Conservation (phyloP, 192 early-diverging fungal genomes). For the Coemansia sp. region DNA sequence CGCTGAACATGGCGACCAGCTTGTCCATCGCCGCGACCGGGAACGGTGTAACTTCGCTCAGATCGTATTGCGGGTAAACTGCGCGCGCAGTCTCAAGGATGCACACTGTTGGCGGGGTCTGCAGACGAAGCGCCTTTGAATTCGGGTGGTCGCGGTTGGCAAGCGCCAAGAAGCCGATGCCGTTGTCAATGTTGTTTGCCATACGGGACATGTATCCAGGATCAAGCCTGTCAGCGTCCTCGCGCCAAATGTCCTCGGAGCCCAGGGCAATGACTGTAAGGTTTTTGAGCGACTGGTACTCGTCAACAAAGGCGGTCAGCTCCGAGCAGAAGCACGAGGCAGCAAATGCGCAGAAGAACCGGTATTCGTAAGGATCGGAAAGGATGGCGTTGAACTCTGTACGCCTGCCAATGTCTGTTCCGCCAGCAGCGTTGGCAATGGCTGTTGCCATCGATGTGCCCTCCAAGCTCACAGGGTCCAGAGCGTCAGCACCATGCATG, state of each 20-base stretch:
- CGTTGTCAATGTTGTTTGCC: constrained; percentile 26
- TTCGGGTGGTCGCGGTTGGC: constrained; percentile 19
- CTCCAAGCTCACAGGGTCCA: neutral
- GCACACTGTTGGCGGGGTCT: constrained; percentile 43
- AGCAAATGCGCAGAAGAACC: constrained; percentile 50
- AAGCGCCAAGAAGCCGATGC: constrained; percentile 26
- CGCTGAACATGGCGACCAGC: constrained; percentile 49
- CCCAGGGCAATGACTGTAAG: constrained; percentile 34
- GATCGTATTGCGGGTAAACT: constrained; percentile 36
- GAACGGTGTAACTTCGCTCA: constrained; percentile 38
- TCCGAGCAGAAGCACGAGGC: constrained; percentile 55
- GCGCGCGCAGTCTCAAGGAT: constrained; percentile 47
- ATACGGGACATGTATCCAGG: constrained; percentile 27
- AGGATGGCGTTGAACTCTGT: constrained; percentile 43
- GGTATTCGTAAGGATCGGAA: constrained; percentile 45
- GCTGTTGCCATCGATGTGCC: constrained; percentile 30
- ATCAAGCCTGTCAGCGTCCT: constrained; percentile 34
- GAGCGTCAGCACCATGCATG: constrained; percentile 35
- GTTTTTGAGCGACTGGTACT: constrained; percentile 47
- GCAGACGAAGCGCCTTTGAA: constrained; percentile 25
- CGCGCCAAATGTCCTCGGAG: constrained; percentile 41
- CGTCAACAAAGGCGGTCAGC: constrained; percentile 48
- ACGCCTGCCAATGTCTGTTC: constrained; percentile 21
- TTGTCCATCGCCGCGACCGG: constrained; percentile 50
- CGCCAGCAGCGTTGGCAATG: constrained; percentile 27